A percentile compares a stretch with the other conserved stretches of the same genome.
These are phyloP conservation scores for Tricholoma matsutake DNA, from an alignment of 768 basidiomycete species.

Conservation along the genomic window DNA sequence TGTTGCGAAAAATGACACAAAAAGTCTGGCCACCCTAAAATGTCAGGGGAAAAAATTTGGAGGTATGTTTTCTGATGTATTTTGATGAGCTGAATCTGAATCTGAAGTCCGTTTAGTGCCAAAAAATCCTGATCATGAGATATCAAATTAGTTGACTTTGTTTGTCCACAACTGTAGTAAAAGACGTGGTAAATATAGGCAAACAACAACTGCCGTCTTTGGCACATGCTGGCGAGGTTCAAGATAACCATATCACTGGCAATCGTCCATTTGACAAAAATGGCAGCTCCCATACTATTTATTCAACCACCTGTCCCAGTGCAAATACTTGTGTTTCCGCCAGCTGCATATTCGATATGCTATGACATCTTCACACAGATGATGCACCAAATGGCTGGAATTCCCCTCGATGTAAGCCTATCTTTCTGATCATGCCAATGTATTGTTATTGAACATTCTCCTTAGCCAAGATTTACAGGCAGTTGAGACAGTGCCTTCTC, in stretches of 20 bases:
- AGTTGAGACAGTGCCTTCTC: background rate
- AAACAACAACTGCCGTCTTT: background rate
- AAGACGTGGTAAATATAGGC: too few species aligned
- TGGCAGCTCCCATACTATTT: background rate
- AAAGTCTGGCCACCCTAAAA: too few species aligned
- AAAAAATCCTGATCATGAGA: too few species aligned
- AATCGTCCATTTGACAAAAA: background rate
- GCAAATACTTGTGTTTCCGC: background rate
- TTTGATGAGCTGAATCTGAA: too few species aligned
- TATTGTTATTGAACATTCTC: background rate
- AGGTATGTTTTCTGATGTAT: too few species aligned
- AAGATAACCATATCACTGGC: background rate
- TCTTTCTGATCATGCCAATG: background rate
- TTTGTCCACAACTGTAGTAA: too few species aligned
- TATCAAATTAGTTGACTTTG: too few species aligned
- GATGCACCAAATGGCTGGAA: background rate
- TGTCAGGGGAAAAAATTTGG: too few species aligned
- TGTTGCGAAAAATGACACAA: too few species aligned
- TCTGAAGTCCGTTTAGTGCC: too few species aligned
- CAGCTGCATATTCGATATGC: background rate
- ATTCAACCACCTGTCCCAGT: background rate
- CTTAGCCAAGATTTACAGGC: background rate
- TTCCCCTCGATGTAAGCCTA: background rate
- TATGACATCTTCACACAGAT: background rate
- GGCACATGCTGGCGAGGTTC: background rate